phyloP scores from a whole-genome alignment of 2,329 filamentous ascomycete genomes.

The Fusarium citri region DNA sequence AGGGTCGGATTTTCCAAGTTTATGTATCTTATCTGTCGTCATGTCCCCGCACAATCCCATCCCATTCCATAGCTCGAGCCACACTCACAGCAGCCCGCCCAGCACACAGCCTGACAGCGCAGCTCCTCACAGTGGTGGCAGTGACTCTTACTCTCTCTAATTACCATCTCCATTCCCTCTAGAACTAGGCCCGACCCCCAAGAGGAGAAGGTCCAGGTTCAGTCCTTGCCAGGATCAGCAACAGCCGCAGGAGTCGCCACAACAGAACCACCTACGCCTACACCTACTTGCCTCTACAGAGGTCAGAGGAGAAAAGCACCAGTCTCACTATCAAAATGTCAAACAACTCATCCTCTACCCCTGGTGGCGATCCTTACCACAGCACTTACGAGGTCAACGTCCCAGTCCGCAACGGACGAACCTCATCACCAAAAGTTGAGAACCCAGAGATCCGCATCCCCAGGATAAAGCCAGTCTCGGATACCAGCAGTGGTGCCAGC shows the following conservation, averaged over 20 bases:
- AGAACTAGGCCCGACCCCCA: conserved; percentile 24
- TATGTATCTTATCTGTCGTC: conserved; percentile 37
- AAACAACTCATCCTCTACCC: conserved; percentile 30
- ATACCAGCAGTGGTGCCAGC: conserved; percentile 2
- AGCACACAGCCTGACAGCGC: neutral
- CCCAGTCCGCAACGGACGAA: conserved; percentile 35
- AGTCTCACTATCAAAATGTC: conserved; percentile 12
- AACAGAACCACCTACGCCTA: conserved; percentile 6
- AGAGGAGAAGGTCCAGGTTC: conserved; percentile 1
- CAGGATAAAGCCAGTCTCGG: conserved; percentile 55
- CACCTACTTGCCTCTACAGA: neutral
- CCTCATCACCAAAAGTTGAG: conserved; percentile 19
- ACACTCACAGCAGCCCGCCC: conserved; percentile 19
- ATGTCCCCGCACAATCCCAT: conserved; percentile 41
- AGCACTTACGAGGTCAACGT: conserved; percentile 45
- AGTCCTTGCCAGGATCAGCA: conserved; percentile 13
- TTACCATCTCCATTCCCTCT: conserved; percentile 19
- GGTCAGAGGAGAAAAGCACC: neutral
- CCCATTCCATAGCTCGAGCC: conserved; percentile 24
- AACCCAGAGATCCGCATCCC: conserved; percentile 52
- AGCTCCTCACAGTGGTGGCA: conserved; percentile 23
- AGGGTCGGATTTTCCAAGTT: conserved; percentile 18
- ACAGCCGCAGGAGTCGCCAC: neutral
- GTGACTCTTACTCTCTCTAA: conserved; percentile 24
- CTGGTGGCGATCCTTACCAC: conserved; percentile 41